Base-by-base conservation (phyloP, 495 filamentous ascomycete species). In the Penicillium argentinense region DNA sequence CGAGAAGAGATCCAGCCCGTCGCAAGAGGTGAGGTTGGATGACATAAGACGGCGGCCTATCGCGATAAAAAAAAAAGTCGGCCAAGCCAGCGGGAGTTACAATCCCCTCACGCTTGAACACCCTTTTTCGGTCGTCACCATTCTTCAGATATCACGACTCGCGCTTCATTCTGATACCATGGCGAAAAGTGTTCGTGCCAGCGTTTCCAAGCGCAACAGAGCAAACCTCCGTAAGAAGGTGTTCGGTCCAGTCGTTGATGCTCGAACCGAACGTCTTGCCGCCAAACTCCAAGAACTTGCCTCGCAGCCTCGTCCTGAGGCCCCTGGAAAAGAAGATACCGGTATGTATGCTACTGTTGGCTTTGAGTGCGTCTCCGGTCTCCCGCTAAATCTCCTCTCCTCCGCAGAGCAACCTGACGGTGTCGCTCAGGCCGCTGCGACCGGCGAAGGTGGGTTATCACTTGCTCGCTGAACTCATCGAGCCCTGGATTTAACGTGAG, bases 101-200 rank as follows among this genome's bases (percentile, higher is more conserved):
- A n/a, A n/a, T n/a, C 27, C 19, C 21, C 9, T 38, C 38, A 16
- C 21, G 1, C n/a, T 7, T 47, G 18, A 19, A 3, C 18, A 38
- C 34, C 37, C n/a, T 6, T 26, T 21, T 36, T 22, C n/a, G n/a
- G n/a, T n/a, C 26, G n/a, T 5, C 46, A 29, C 26, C 40, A 28
- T 16, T 25, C 11, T 7, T 22, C 16, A 23, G 45, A 34, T 48
- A 27, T 29, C 34, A 45, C 39, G 18, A 16, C 14, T 26, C 22
- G 14, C 9, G 16, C 11, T 22, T 45, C 25, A n/a, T n/a, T 29
- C 16, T 21, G 7, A 24, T 30, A 78, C 49, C 48, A 96, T 96
- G 91, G 91, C 90, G 3, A 95, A 93, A 57, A 84, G 87, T 60
- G 68, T 84, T 36, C 77, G 91, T 56, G 75, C 90, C 29, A 89